These are phyloP conservation scores for Alternaria arborescens DNA, from an alignment of 2,329 filamentous ascomycete genomes.

Conservation along the genomic window DNA sequence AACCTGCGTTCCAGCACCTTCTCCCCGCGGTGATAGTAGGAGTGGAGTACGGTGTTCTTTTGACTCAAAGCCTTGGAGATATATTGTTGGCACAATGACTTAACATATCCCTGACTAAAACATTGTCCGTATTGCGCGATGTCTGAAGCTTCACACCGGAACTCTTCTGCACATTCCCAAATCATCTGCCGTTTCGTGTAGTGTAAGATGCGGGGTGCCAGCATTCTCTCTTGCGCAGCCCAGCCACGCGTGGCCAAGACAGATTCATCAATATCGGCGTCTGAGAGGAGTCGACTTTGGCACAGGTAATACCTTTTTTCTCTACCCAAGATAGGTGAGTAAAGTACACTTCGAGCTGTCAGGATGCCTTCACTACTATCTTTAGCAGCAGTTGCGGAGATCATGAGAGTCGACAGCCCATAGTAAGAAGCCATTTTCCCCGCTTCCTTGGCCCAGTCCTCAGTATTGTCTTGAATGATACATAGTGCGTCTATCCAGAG, in stretches of 20 bases:
- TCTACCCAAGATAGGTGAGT: background rate
- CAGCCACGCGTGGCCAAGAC: background rate
- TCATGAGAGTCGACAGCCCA: background rate
- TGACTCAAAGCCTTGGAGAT: too few relatives aligned
- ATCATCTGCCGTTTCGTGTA: background rate
- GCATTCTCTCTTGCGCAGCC: background rate
- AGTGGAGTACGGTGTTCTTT: too few relatives aligned
- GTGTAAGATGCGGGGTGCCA: background rate
- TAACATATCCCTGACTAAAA: too few relatives aligned
- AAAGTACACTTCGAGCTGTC: background rate
- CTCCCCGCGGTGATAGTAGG: too few relatives aligned
- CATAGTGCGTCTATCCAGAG: conserved; percentile 1
- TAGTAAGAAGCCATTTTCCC: background rate
- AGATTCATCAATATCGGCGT: background rate
- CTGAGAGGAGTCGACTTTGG: background rate
- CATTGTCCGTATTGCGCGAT: too few relatives aligned
- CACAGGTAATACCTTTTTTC: background rate
- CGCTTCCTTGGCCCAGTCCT: background rate
- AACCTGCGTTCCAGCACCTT: too few relatives aligned
- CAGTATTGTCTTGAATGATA: background rate
- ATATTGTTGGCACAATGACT: too few relatives aligned
- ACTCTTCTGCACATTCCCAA: background rate
- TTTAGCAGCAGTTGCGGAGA: background rate
- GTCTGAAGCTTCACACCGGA: background rate
- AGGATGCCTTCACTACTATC: background rate